phyloP scores from a whole-genome alignment of 148 eudicot genomes.

The Cornus suecica region DNA sequence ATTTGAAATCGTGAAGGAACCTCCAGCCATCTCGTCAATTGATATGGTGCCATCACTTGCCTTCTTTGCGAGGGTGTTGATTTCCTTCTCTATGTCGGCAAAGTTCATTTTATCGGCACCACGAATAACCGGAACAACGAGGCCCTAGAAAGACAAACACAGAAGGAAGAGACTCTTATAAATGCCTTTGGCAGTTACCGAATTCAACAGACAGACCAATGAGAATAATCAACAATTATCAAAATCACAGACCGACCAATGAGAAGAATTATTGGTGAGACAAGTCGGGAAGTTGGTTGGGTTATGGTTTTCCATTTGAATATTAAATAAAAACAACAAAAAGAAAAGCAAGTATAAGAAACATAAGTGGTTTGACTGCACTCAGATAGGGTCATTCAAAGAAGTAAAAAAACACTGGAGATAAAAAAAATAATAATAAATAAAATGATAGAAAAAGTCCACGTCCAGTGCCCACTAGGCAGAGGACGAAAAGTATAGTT shows the following conservation, averaged over 20 bases:
- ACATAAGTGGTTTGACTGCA: no score
- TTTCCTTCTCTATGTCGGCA: slow-evolving; percentile 56
- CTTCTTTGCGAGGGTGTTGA: slow-evolving; percentile 52
- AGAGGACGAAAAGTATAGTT: background rate
- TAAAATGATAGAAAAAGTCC: background rate
- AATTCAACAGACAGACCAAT: background rate
- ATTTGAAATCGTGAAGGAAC: slow-evolving; percentile 54
- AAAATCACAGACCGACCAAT: background rate
- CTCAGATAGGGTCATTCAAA: background rate
- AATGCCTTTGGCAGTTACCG: background rate
- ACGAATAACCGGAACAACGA: slow-evolving; percentile 56
- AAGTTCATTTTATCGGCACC: slow-evolving; percentile 47
- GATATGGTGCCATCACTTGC: slow-evolving; percentile 51
- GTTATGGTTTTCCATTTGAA: background rate
- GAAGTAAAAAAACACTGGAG: background rate
- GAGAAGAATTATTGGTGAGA: background rate
- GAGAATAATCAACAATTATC: background rate
- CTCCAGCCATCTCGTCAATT: slow-evolving; percentile 62
- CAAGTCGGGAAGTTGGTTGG: background rate
- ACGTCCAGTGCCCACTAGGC: background rate
- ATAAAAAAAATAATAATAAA: background rate
- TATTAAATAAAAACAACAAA: no score
- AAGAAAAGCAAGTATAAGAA: no score
- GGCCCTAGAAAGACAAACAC: slow-evolving; percentile 32
- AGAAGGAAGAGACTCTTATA: background rate